Conservation (phyloP, 1,284 basidiomycete species). For the Mixia osmundae region DNA sequence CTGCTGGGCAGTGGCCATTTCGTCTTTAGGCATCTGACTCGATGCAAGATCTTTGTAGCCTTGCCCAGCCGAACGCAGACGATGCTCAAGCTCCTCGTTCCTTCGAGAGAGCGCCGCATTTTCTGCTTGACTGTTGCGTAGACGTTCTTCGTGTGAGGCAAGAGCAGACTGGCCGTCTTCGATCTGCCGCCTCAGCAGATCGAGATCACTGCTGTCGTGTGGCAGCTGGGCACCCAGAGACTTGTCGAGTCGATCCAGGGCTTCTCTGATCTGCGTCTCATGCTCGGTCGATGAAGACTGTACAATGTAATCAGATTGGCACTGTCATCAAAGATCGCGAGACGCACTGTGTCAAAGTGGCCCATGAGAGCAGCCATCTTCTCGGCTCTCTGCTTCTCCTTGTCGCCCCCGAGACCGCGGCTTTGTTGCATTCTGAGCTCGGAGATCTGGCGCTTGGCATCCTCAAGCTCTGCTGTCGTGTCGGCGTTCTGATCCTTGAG, state of each 20-base stretch:
- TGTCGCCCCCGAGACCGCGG: conserved; percentile 38
- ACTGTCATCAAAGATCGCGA: no score
- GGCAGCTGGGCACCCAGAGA: conserved; percentile 35
- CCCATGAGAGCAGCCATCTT: conserved; percentile 99
- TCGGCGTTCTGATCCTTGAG: conserved; percentile 88
- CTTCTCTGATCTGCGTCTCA: conserved; percentile 66
- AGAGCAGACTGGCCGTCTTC: conserved; percentile 66
- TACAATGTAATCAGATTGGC: conserved; percentile 11
- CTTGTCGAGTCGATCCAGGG: conserved; percentile 53
- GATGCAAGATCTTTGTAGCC: conserved; percentile 83
- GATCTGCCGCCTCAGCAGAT: conserved; percentile 57
- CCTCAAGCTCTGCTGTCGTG: conserved; percentile 45
- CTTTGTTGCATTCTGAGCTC: conserved; percentile 34
- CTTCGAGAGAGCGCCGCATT: conserved; percentile 61
- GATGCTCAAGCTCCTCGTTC: conserved; percentile 64
- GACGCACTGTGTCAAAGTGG: conserved; percentile 64
- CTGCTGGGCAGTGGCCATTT: conserved; percentile 12
- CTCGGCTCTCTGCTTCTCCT: conserved; percentile 96
- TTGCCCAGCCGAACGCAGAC: conserved; percentile 56
- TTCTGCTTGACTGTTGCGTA: conserved; percentile 77
- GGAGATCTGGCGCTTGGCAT: conserved; percentile 27
- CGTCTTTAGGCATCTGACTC: conserved; percentile 22
- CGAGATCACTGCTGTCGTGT: conserved; percentile 46
- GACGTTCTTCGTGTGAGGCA: conserved; percentile 68
- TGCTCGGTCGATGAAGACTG: conserved; percentile 77